These are phyloP conservation scores for Linum lewisii DNA, from an alignment of 345 rosid genomes.

Conservation along the genomic window DNA sequence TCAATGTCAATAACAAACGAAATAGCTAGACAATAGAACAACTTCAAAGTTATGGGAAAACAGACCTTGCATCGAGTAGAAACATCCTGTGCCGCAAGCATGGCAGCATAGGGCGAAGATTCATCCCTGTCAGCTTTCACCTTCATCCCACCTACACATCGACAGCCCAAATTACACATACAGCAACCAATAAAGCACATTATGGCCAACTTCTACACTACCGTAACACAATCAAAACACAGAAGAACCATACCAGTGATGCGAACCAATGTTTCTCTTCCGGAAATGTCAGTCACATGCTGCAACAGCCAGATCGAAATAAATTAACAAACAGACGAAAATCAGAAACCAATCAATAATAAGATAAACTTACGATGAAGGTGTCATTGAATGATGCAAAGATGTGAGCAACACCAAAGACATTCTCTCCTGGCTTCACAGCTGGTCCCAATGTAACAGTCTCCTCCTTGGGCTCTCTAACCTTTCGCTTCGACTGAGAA, in stretches of 20 bases:
- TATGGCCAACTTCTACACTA: not conserved
- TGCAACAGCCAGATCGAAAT: constrained; percentile 15
- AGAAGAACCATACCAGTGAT: constrained; percentile 46
- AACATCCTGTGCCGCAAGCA: constrained; percentile 94
- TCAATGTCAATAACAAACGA: not conserved
- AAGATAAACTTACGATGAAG: constrained; percentile 52
- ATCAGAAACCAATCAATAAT: not conserved
- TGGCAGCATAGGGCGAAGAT: constrained; percentile 85
- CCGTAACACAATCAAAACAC: not conserved
- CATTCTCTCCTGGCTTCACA: constrained; percentile 68
- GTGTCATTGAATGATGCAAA: constrained; percentile 90
- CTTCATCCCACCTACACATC: constrained; percentile 69
- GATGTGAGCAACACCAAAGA: constrained; percentile 79
- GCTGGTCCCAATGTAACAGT: constrained; percentile 18
- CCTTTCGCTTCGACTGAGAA: not conserved
- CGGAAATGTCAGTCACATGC: constrained; percentile 92
- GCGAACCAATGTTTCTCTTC: constrained; percentile 87
- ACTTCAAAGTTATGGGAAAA: not conserved
- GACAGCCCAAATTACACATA: not conserved
- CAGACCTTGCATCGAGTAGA: constrained; percentile 71
- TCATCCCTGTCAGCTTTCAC: constrained; percentile 93
- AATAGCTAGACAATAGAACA: not conserved
- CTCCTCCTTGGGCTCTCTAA: not conserved
- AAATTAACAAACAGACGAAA: not conserved
- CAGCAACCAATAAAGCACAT: not conserved